Percentiles rank a stretch among this genome's conserved stretches.
Conservation (phyloP, 2,329 filamentous ascomycete genomes). For the Biscogniauxia marginata region DNA sequence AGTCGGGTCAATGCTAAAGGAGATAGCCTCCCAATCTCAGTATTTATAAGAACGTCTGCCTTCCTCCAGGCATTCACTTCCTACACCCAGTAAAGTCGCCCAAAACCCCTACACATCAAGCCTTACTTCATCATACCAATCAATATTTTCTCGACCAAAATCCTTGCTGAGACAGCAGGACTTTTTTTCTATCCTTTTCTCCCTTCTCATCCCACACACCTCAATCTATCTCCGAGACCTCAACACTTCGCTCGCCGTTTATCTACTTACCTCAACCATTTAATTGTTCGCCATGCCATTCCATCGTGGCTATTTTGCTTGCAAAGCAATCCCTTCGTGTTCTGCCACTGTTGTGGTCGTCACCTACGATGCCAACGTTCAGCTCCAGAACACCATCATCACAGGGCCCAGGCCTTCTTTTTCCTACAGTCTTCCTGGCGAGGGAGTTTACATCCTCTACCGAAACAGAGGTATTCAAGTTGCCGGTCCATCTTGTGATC, state of each 20-base stretch:
- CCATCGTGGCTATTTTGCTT: conserved; percentile 3
- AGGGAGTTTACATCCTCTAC: conserved; percentile 25
- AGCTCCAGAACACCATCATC: conserved; percentile 14
- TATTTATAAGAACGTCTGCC: too few relatives aligned
- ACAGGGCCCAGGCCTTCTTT: conserved; percentile 1
- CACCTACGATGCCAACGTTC: conserved; percentile 8
- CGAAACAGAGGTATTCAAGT: conserved; percentile 23
- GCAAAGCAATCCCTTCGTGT: conserved; percentile 5
- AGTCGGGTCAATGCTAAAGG: too few relatives aligned
- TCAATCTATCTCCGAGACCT: not conserved
- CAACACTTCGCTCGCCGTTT: not conserved
- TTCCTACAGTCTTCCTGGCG: conserved; percentile 11
- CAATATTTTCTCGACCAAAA: too few relatives aligned
- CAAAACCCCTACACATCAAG: too few relatives aligned
- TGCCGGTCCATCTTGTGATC: conserved; percentile 18
- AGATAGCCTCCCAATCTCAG: too few relatives aligned
- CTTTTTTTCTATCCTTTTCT: too few relatives aligned
- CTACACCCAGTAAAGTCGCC: too few relatives aligned
- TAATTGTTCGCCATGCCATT: conserved; percentile 2
- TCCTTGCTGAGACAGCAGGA: not conserved
- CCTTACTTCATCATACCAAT: too few relatives aligned
- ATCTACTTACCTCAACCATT: not conserved
- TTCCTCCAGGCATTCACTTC: too few relatives aligned
- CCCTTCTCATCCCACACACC: not conserved
- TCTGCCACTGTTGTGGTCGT: conserved; percentile 13